A percentile compares a stretch with the other conserved stretches of the same genome.
Conservation (phyloP, 768 basidiomycete genomes). For the Pleurotus eryngii region DNA sequence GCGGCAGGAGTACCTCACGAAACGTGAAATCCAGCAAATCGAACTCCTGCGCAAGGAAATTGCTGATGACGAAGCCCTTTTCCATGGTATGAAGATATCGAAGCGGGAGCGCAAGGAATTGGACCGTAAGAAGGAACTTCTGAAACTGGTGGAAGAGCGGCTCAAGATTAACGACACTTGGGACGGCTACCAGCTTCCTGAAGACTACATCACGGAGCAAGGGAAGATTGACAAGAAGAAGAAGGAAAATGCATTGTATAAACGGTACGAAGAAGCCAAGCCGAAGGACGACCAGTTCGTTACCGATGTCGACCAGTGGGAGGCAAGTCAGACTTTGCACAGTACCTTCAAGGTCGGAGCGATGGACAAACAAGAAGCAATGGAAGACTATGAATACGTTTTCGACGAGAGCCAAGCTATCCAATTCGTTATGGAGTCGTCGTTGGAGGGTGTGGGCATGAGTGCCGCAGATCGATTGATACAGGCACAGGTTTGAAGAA, state of each 20-base stretch:
- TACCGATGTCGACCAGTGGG: constrained; percentile 98
- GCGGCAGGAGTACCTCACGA: constrained; percentile 93
- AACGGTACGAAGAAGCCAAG: constrained; percentile 92
- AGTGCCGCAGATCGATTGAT: constrained; percentile 83
- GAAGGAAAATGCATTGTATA: constrained; percentile 87
- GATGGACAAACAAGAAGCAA: constrained; percentile 78
- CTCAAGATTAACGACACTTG: constrained; percentile 92
- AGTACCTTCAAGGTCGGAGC: constrained; percentile 91
- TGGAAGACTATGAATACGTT: constrained; percentile 93
- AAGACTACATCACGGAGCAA: constrained; percentile 97
- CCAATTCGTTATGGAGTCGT: constrained; percentile 85
- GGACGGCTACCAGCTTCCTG: constrained; percentile 95
- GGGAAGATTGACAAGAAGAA: constrained; percentile 98
- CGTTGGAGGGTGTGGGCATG: constrained; percentile 66
- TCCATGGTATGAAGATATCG: constrained; percentile 87
- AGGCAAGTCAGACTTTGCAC: constrained; percentile 84
- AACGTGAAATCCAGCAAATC: constrained; percentile 94
- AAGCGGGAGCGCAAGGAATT: constrained; percentile 79
- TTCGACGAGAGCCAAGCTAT: constrained; percentile 98
- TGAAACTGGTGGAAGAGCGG: constrained; percentile 90
- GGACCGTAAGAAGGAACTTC: constrained; percentile 87
- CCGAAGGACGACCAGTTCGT: constrained; percentile 92
- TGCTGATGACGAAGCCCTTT: constrained; percentile 88
- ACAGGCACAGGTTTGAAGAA: constrained; percentile 87
- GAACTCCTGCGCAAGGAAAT: constrained; percentile 92